Base-by-base conservation (phyloP, 1,284 basidiomycete genomes). In the Cryptococcus depauperatus region DNA sequence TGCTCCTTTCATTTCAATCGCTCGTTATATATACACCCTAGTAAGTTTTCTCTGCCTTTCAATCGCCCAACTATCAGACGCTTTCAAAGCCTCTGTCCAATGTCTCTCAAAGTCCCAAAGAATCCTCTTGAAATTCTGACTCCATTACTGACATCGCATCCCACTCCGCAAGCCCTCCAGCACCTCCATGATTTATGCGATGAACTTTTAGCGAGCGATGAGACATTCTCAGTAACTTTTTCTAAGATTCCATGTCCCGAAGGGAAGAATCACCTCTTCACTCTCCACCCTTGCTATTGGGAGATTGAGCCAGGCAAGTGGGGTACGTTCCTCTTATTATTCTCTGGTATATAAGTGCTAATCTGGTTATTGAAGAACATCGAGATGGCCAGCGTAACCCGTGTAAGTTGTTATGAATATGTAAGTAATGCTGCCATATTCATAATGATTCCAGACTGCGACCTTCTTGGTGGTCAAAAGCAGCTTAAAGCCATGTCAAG, bases 271-370 rank as follows among this genome's bases (percentile, higher is more conserved):
- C 46, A 59, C 37, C 47, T 65, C 16, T 63, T 56, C 41, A 53
- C 58, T 8, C 47, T 62, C 8, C 52, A 54, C 41, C 62, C 62
- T 8, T 59, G 63, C 47, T 59, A 46, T 38, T 65, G 62, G 62
- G 51, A 52, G 30, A 34, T 29, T 10, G 23, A 43, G 27, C 48
- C 53, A 9, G 55, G 58, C 0, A 33, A 43, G 11, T 64, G 56
- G 56, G 58, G 58, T 59, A 37, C 51, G 58, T 47, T 3, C 16
- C n/a, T 16, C 19, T 6, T 41, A 14, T 37, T 14, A 2, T 21
- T 44, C 37, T 4, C 19, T 11, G n/a, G 35, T 33, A 13, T 30
- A 25, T 3, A 37, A 16, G 5, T 14, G 23, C 35, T 23, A 14
- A 37, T 18, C 8, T 13, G 14, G 35, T 21, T 14, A 22, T 7